Percentiles rank a stretch among this genome's conserved stretches.
These are phyloP conservation scores for Monsonia emarginata DNA, from an alignment of 441 rosid species.

Conservation along the genomic window DNA sequence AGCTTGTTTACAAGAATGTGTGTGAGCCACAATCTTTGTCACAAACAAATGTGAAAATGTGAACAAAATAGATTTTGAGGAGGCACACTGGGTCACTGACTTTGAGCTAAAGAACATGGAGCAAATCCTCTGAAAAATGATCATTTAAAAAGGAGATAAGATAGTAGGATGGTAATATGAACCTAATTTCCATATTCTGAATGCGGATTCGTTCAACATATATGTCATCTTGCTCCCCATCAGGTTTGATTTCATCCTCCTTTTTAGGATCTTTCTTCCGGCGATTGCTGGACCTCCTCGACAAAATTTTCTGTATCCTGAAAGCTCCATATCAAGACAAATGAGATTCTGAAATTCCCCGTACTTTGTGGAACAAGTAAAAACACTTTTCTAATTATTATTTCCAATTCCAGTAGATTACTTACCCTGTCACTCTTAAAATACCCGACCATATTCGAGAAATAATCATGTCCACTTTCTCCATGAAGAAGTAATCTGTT, in stretches of 20 bases:
- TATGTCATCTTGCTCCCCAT: slow-evolving; percentile 31
- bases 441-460: slow-evolving; percentile 39
- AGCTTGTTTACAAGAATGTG: neutral
- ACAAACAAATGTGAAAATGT: neutral
- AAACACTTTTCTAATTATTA: neutral
- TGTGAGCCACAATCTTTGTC: neutral
- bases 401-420: neutral
- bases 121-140: neutral
- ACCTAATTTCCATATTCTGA: slow-evolving; percentile 67
- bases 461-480: slow-evolving; percentile 46
- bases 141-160: neutral
- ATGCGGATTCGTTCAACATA: slow-evolving; percentile 55
- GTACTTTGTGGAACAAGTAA: neutral
- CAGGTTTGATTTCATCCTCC: slow-evolving; percentile 31
- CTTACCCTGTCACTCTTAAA: slow-evolving; percentile 45
- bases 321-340: slow-evolving; percentile 7
- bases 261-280: slow-evolving; percentile 20
- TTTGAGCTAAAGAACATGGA: no score
- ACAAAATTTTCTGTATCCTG: slow-evolving; percentile 38
- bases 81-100: neutral
- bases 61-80: no score
- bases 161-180: neutral
- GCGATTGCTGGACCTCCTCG: slow-evolving; percentile 23
- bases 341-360: neutral
- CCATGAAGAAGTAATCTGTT: slow-evolving; percentile 46